phyloP scores from a whole-genome alignment of 805 yeast species.

The Lipomyces sp. region DNA sequence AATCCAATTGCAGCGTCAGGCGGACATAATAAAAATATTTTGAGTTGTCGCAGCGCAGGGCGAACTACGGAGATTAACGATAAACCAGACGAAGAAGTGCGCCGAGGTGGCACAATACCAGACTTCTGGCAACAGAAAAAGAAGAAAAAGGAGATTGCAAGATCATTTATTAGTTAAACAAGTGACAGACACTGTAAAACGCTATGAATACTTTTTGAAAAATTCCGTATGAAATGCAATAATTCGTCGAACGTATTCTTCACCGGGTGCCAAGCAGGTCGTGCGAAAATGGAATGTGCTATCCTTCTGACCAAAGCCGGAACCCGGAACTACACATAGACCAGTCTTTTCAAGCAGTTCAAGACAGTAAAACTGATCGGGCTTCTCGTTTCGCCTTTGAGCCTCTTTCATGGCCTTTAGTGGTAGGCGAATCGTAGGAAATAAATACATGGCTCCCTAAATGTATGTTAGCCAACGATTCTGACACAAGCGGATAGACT shows the following conservation, averaged over 20 bases:
- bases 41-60: too few species aligned
- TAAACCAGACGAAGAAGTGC: too few species aligned
- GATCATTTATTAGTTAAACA: too few species aligned
- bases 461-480: not conserved
- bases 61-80: too few species aligned
- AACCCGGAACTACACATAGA: slow-evolving; percentile 96
- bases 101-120: too few species aligned
- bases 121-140: too few species aligned
- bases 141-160: too few species aligned
- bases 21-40: too few species aligned
- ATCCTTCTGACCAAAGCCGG: slow-evolving; percentile 91
- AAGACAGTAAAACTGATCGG: slow-evolving; percentile 90
- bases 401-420: slow-evolving; percentile 68
- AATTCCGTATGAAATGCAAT: slow-evolving; percentile 76
- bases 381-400: slow-evolving; percentile 56
- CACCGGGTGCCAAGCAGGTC: slow-evolving; percentile 94
- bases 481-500: not conserved
- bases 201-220: slow-evolving; percentile 53
- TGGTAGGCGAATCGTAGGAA: slow-evolving; percentile 76
- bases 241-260: slow-evolving; percentile 84
- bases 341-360: slow-evolving; percentile 86
- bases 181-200: not conserved
- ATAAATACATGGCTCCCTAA: slow-evolving; percentile 96
- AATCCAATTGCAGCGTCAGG: too few species aligned
- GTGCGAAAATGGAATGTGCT: slow-evolving; percentile 94